Evolutionary conservation across 306 rosid species (phyloP).

Genomic region (Lathyrus sativus): DNA sequence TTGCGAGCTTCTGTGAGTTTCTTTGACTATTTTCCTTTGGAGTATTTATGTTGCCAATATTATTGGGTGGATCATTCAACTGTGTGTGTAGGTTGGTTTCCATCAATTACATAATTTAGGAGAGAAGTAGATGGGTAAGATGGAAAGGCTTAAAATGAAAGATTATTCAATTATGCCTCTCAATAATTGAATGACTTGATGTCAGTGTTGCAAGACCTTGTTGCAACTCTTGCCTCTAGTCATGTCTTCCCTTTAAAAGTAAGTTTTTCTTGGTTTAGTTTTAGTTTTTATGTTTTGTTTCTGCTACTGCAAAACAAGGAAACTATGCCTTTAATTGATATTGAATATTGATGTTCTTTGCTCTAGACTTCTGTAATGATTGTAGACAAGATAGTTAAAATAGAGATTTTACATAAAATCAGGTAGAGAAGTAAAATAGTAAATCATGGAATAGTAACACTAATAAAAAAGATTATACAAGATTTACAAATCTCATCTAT

Average conservation of each 20-base stretch:
- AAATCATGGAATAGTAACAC: too few species aligned
- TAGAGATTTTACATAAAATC: too few species aligned
- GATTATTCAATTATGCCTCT: constrained; percentile 13
- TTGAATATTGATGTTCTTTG: neutral
- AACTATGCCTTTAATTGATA: too few species aligned
- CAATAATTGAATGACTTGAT: constrained; percentile 28
- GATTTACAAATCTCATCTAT: too few species aligned
- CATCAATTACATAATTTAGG: neutral
- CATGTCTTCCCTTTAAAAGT: neutral
- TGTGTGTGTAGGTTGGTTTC: constrained; percentile 23
- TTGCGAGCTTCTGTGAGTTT: constrained; percentile 4
- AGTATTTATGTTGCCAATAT: constrained; percentile 25
- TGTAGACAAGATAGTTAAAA: neutral
- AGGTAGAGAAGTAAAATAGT: too few species aligned
- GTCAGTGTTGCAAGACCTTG: constrained; percentile 11
- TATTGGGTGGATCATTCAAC: constrained; percentile 5
- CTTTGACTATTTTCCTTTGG: neutral
- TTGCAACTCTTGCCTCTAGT: constrained; percentile 11
- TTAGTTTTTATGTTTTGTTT: neutral
- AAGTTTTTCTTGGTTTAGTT: neutral
- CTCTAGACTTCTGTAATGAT: neutral
- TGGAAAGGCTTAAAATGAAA: neutral
- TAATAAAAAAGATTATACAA: too few species aligned
- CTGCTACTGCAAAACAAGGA: neutral
- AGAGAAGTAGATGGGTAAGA: neutral